These are phyloP conservation scores for Metarhizium rileyi DNA, from an alignment of 2,329 filamentous ascomycete species.

Conservation along the genomic window DNA sequence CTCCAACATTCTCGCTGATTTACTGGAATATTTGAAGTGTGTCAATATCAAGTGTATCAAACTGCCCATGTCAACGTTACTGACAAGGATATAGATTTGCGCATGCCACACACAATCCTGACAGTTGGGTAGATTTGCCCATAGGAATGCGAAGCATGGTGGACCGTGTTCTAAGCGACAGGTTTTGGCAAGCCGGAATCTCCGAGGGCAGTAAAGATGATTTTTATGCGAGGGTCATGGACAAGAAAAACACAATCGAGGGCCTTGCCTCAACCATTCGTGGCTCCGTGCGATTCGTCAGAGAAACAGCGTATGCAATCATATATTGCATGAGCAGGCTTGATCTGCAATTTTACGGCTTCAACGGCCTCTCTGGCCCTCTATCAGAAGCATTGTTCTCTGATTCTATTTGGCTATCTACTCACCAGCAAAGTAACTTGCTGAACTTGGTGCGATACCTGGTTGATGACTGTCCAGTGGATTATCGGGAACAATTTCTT, in stretches of 20 bases:
- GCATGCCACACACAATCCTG: constrained; percentile 80
- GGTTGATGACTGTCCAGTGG: constrained; percentile 83
- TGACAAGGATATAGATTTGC: constrained; percentile 50
- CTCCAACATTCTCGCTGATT: constrained; percentile 70
- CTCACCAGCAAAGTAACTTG: constrained; percentile 89
- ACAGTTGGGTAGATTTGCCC: constrained; percentile 72
- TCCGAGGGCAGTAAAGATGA: constrained; percentile 93
- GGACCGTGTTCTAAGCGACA: constrained; percentile 75
- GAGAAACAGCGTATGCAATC: constrained; percentile 90
- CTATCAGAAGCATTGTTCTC: constrained; percentile 77
- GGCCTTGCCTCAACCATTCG: constrained; percentile 90
- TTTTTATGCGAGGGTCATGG: constrained; percentile 85
- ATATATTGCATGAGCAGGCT: constrained; percentile 88
- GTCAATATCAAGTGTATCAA: constrained; percentile 6
- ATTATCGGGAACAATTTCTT: constrained; percentile 68
- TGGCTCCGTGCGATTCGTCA: constrained; percentile 77
- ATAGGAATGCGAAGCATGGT: constrained; percentile 69
- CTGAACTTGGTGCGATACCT: constrained; percentile 81
- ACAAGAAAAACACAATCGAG: constrained; percentile 82
- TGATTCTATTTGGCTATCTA: constrained; percentile 72
- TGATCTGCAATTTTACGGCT: constrained; percentile 83
- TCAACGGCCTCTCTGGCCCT: constrained; percentile 70
- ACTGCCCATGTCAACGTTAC: neutral
- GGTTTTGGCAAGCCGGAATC: constrained; percentile 98
- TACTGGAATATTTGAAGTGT: constrained; percentile 72